Base-by-base conservation (phyloP, 139 green algal species). In the Bryopsis sp. region DNA sequence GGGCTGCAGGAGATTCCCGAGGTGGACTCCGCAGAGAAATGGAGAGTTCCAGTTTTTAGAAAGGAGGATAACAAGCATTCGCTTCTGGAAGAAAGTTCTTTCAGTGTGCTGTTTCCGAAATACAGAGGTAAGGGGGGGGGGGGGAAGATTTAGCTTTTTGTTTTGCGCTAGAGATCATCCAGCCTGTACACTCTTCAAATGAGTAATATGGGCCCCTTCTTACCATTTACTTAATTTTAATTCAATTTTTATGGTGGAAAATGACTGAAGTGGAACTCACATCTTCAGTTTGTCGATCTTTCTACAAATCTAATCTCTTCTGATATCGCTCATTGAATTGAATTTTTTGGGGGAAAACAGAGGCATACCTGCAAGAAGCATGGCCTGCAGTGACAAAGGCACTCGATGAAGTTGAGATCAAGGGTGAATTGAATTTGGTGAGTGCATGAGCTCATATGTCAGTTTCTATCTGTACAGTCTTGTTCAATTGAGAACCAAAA, bases 61-160 rank as follows among this genome's bases (percentile, higher is more conserved):
- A 90, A 89, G 62, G 90, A 96, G 34, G 89, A 97, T 59, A 97
- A 97, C 74, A 89, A 88, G 2, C 37, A 8, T 3, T 92, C 94
- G 28, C 63, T 99, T 60, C 74, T 98, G 48, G 95, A 99, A 73
- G 95, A 98, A 78, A 92, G 79, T 77, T 96, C 88, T 26, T 99
- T 99, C 79, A 93, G 93, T 35, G 92, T 86, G 0, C 79, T 99
- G 5, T 99, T 99, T 54, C 95, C 95, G 29, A 96, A 98, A 78
- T 99, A 99, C 78, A 79, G 92, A 77, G 90, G 88, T 88, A 39
- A 67, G n/a, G n/a, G n/a, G n/a, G n/a, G n/a, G n/a, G n/a, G n/a
- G n/a, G n/a, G n/a, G n/a, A n/a, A n/a, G n/a, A n/a, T n/a, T n/a
- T n/a, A n/a, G n/a, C n/a, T n/a, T n/a, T n/a, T n/a, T n/a, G n/a